A percentile compares a stretch with the other conserved stretches of the same genome.
phyloP scores from a whole-genome alignment of 768 basidiomycete genomes.

The Auriculariales sp. region DNA sequence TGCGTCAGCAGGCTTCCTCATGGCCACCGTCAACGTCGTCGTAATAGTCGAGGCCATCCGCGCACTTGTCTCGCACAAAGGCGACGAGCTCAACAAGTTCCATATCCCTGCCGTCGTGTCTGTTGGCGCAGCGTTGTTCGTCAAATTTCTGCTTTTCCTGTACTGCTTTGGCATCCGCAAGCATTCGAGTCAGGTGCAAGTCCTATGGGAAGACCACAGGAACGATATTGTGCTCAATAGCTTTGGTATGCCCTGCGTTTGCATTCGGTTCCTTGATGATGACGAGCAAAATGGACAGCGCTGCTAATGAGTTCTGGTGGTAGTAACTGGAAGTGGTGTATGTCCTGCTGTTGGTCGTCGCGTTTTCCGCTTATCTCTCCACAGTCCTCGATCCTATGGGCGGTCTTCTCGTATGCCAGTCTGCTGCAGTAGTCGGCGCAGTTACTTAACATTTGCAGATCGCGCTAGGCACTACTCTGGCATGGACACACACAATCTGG shows the following conservation, averaged over 20 bases:
- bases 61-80: conserved; percentile 38
- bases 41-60: conserved; percentile 79
- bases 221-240: conserved; percentile 83
- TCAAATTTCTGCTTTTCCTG: conserved; percentile 76
- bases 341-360: conserved; percentile 15
- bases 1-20: conserved; percentile 41
- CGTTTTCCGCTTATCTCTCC: conserved; percentile 10
- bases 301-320: conserved; percentile 75
- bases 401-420: conserved; percentile 46
- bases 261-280: conserved; percentile 6
- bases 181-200: conserved; percentile 78
- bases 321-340: conserved; percentile 71
- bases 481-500: conserved; percentile 68
- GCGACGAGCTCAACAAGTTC: conserved; percentile 39
- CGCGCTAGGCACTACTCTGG: conserved; percentile 57
- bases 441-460: conserved; percentile 31
- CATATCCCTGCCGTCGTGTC: conserved; percentile 74
- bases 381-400: conserved; percentile 67
- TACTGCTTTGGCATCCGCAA: conserved; percentile 71
- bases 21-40: conserved; percentile 84
- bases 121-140: conserved; percentile 68
- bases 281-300: no score
- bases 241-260: conserved; percentile 34
- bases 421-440: no score
- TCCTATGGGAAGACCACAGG: conserved; percentile 92